Base-by-base conservation (phyloP, 805 yeast species). In the Saccharomycopsis fodiens region DNA sequence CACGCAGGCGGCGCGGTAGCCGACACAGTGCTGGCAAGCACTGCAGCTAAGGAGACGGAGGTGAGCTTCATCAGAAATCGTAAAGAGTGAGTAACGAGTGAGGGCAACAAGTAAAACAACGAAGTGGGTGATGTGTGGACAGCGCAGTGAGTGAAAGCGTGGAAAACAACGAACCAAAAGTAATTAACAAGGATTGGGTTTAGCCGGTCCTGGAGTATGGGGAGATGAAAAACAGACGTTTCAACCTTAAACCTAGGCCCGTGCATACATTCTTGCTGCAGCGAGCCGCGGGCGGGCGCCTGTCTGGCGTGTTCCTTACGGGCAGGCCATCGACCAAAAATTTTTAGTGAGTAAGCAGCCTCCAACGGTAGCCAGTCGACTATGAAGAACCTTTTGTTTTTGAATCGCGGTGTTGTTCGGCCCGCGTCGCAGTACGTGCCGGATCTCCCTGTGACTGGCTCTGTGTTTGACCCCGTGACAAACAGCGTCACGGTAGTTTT, bases 1-100 rank as follows among this genome's bases (percentile, higher is more conserved):
- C 96, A 88, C 32, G 96, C 96, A 50, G 96, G 96, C 42, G 96
- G 93, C 46, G 91, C 71, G 45, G 85, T 81, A 39, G 78, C 74
- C 25, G 37, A 39, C 10, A 25, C 29, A 13, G 39, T 46, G 7
- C n/a, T 5, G 7, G 45, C 2, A 42, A 42, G 25, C 6, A 36
- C 22, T 8, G n/a, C 17, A 17, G 40, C 40, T n/a, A 36, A 36
- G 10, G 22, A 15, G 22, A 36, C 12, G 7, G 7, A 7, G 15
- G 19, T 7, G 40, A 36, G 20, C 15, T 36, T 36, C 22, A 36
- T 25, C n/a, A n/a, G n/a, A n/a, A n/a, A n/a, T n/a, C n/a, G n/a
- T n/a, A n/a, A n/a, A n/a, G n/a, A n/a, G n/a, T n/a, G n/a, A n/a
- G n/a, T n/a, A n/a, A n/a, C n/a, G n/a, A n/a, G n/a, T n/a, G n/a